Evolutionary conservation across 805 yeast species (phyloP).

Genomic region (Candida namnaoensis): DNA sequence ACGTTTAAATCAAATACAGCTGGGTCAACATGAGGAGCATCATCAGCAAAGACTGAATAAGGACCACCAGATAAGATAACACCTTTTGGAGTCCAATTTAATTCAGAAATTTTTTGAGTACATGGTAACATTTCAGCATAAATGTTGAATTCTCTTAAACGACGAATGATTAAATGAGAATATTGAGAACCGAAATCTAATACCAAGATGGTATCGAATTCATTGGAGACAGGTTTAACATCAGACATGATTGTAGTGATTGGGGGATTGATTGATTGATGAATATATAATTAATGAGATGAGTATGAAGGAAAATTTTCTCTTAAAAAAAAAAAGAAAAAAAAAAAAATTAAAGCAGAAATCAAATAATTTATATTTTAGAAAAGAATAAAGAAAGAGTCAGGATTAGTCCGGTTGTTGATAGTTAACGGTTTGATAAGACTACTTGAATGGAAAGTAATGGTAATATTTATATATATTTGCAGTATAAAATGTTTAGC

Average conservation of each 20-base stretch:
- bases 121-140: slow-evolving; percentile 99
- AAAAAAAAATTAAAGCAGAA: no score
- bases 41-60: slow-evolving; percentile 91
- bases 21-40: slow-evolving; percentile 96
- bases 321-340: no score
- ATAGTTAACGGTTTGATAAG: no score
- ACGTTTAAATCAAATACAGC: slow-evolving; percentile 85
- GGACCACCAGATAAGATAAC: slow-evolving; percentile 96
- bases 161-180: slow-evolving; percentile 92
- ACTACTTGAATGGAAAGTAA: no score
- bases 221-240: slow-evolving; percentile 61
- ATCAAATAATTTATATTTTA: no score
- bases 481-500: slow-evolving; percentile 4
- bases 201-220: slow-evolving; percentile 94
- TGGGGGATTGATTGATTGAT: neutral
- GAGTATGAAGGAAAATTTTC: no score
- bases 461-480: no score
- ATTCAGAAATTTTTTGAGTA: slow-evolving; percentile 91
- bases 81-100: slow-evolving; percentile 94
- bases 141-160: slow-evolving; percentile 95
- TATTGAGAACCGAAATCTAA: slow-evolving; percentile 98
- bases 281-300: no score
- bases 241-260: slow-evolving; percentile 1
- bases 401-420: no score
- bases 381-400: no score